Base-by-base conservation (phyloP, 345 rosid species). In the Boechera stricta region DNA sequence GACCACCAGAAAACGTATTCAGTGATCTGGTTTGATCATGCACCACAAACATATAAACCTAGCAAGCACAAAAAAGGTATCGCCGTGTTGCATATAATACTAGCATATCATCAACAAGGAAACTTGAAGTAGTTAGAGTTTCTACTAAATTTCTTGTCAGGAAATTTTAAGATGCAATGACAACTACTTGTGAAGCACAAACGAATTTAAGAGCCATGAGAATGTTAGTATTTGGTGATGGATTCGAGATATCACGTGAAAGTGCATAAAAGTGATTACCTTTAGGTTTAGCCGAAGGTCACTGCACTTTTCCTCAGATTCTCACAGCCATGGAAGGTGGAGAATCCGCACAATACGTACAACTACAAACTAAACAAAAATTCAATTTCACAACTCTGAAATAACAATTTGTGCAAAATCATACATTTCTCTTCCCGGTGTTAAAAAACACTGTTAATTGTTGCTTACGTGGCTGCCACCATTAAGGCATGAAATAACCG, bases 271-370 rank as follows among this genome's bases (percentile, higher is more conserved):
- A 64, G 72, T 47, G 61, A 38, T 47, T 32, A 60, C 80, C 76
- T 71, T 77, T 71, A 47, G 62, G 67, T 71, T 77, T 71, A 47
- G 62, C 72, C 49, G 56, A 77, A 71, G 29, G 55, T 47, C 59
- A n/a, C 51, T 68, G 79, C 69, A 69, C 35, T 63, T 63, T 73
- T 63, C 70, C 31, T 53, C 42, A 45, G 15, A 54, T 42, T 28
- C 67, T 71, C 61, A 47, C 72, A 71, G 55, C 81, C 77, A 29
- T 77, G 54, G 41, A 71, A 62, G 56, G 72, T 77, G 76, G 81
- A 64, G 81, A 77, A 71, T 69, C 77, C 47, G 53, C 61, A 77
- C 38, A 71, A 64, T 45, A 65, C 44, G 41, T 31, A 59, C 47
- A 66, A 12, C 29, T 18, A 9, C 67, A 64, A 28, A 21, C 24